Conservation (phyloP, 495 filamentous ascomycete species). For the Tetracladium setigerum region DNA sequence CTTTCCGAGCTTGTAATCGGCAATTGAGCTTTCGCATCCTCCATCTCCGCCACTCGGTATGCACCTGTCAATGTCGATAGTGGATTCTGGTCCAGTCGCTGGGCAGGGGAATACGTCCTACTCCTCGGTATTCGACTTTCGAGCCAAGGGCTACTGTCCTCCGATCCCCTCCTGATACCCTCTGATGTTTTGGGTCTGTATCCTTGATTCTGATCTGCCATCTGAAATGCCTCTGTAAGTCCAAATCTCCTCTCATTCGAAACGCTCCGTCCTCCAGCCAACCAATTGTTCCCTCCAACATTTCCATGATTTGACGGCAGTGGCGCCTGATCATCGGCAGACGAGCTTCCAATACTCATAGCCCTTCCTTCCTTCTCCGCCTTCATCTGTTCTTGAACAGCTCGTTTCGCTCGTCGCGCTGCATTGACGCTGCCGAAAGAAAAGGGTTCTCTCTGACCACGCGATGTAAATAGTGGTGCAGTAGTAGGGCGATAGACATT, state of each 20-base stretch:
- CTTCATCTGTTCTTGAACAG: not conserved
- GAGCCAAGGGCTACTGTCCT: not conserved
- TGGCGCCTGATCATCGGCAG: too few species aligned
- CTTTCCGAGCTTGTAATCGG: constrained; percentile 4
- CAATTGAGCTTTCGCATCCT: not conserved
- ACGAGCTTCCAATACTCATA: not conserved
- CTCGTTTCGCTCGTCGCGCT: not conserved
- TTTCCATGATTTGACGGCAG: too few species aligned
- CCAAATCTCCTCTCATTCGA: not conserved
- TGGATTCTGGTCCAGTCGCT: too few species aligned
- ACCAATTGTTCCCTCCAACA: too few species aligned
- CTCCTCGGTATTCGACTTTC: constrained; percentile 17
- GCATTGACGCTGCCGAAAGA: not conserved
- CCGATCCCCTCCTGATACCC: too few species aligned
- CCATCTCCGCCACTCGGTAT: not conserved
- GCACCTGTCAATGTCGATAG: too few species aligned
- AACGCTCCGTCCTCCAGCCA: not conserved
- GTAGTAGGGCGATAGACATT: not conserved
- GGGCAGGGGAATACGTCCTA: not conserved
- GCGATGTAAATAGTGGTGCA: not conserved
- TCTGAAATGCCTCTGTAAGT: constrained; percentile 12
- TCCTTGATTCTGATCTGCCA: constrained; percentile 7
- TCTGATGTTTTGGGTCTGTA: constrained; percentile 1
- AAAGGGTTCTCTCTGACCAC: not conserved
- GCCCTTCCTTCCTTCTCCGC: not conserved